Base-by-base conservation (phyloP, 331 rosid species). In the Prunus yedoensis region DNA sequence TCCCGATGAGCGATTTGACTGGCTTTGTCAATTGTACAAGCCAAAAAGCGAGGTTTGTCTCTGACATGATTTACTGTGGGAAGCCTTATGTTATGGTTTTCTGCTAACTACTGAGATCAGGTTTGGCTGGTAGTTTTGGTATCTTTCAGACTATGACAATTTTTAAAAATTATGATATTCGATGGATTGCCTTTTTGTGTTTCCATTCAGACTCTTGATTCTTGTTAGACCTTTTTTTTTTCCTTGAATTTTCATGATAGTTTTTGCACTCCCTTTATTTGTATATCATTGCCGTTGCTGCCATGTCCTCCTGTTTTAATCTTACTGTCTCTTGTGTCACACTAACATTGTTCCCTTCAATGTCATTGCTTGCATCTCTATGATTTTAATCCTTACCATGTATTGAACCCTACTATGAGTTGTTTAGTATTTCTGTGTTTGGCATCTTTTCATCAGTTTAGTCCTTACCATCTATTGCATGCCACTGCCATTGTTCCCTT, bases 1-100 rank as follows among this genome's bases (percentile, higher is more conserved):
- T 38, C 99, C 99, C 0, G 99, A 95, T 49, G 99, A 95, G 80
- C 87, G 98, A 23, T 95, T 92, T 62, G 98, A 95, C 82, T 95
- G 99, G 98, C 99, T 95, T 74, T 92, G 97, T 83, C 89, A 88
- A 69, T 80, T 85, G 38, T 88, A 23, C 93, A 95, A 92, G 88
- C 99, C 99, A 4, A 95, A 95, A 82, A 95, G 97, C 45, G 98
- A 85, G 96, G 99, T 95, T 77, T 72, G 88, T 77, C 56, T 10
- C 64, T 27, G 4, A 20, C 20, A 35, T 35, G 64, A 3, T 35
- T 4, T 56, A 53, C 74, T 8, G 21, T 7, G 35, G 68, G 12
- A 17, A 15, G 58, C 58, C 20, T 52, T 5, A 67, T 67, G 32
- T 1, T 52, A 45, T 46, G 71, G 7, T 45, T 46, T 45, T 45